Conservation (phyloP, 2,329 filamentous ascomycete species). For the Paraphoma chrysanthemicola region DNA sequence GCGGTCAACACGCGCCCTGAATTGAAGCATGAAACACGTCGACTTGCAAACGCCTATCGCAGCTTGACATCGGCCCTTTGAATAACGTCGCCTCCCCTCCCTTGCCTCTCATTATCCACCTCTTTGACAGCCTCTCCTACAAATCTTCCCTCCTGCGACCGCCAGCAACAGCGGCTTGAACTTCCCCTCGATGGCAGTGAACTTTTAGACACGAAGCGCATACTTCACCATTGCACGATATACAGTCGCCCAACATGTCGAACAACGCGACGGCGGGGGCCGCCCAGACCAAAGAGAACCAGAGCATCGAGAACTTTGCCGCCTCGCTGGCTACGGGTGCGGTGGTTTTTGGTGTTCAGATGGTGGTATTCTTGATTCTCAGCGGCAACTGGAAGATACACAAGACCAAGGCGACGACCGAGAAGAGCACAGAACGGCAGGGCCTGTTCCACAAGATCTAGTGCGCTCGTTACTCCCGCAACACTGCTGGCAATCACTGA, state of each 20-base stretch:
- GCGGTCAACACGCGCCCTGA: slow-evolving; percentile 6
- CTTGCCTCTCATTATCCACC: neutral
- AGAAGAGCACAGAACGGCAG: slow-evolving; percentile 35
- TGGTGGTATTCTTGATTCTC: slow-evolving; percentile 42
- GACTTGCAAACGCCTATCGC: neutral
- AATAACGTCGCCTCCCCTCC: neutral
- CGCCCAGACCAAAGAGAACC: slow-evolving; percentile 27
- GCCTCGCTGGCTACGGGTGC: slow-evolving; percentile 46
- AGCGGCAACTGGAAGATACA: slow-evolving; percentile 48
- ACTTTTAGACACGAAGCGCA: neutral
- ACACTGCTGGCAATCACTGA: slow-evolving; percentile 17
- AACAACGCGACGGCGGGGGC: slow-evolving; percentile 5
- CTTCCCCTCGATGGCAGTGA: slow-evolving; percentile 1
- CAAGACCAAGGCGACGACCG: slow-evolving; percentile 21
- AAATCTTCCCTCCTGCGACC: neutral
- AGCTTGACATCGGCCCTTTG: neutral
- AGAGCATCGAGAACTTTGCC: slow-evolving; percentile 47
- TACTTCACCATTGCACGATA: neutral
- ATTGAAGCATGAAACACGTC: slow-evolving; percentile 10
- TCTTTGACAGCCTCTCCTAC: neutral
- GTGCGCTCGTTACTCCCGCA: slow-evolving; percentile 21
- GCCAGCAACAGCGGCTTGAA: neutral
- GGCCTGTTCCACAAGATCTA: slow-evolving; percentile 49
- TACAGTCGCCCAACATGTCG: slow-evolving; percentile 12
- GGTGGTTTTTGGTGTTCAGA: slow-evolving; percentile 45